phyloP scores from a whole-genome alignment of 345 rosid genomes.

The Rubroshorea leprosula region DNA sequence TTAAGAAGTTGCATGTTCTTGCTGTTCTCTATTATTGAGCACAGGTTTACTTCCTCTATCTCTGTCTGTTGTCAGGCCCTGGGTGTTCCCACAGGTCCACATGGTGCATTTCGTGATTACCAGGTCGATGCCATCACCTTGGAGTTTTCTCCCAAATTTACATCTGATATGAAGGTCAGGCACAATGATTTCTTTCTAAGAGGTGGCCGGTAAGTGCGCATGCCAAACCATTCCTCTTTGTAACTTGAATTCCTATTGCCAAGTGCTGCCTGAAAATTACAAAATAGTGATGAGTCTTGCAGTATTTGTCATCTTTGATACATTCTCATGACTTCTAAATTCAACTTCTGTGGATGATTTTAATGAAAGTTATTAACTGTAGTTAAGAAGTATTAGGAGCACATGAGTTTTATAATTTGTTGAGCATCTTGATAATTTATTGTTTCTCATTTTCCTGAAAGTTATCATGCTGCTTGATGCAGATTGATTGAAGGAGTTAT shows the following conservation, averaged over 20 bases:
- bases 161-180: slow-evolving; percentile 37
- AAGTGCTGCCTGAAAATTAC: no score
- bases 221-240: slow-evolving; percentile 9
- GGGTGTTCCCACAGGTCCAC: slow-evolving; percentile 91
- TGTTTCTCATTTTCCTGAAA: no score
- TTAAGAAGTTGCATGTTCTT: no score
- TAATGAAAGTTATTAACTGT: no score
- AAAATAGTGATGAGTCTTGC: no score
- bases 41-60: not conserved
- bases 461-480: slow-evolving; percentile 24
- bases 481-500: slow-evolving; percentile 93
- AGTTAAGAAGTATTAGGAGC: no score
- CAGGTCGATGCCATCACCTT: slow-evolving; percentile 94
- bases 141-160: slow-evolving; percentile 61
- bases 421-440: no score
- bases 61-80: slow-evolving; percentile 52
- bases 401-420: no score
- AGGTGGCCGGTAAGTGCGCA: slow-evolving; percentile 53
- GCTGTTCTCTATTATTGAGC: slow-evolving; percentile 2
- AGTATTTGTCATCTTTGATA: no score
- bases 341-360: no score
- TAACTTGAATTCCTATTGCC: not conserved
- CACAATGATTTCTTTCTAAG: slow-evolving; percentile 62
- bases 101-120: slow-evolving; percentile 94
- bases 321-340: no score